phyloP scores from a whole-genome alignment of 2,329 filamentous ascomycete species.

The Beauveria caledonica region DNA sequence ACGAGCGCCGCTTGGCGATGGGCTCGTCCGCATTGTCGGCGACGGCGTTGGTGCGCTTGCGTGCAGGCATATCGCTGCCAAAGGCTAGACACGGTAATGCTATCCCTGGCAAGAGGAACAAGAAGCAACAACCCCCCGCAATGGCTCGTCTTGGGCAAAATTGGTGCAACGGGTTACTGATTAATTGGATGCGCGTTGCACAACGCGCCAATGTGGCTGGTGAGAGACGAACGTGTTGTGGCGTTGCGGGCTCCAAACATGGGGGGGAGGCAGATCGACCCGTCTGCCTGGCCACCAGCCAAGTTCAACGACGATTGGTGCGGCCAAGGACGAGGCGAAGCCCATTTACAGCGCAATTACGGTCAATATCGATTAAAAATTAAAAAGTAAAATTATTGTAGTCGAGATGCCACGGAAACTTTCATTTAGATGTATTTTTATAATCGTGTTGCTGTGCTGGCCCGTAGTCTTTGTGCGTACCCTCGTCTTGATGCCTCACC shows the following conservation, averaged over 20 bases:
- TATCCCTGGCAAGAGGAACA: background rate
- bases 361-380: background rate
- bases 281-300: background rate
- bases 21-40: constrained; percentile 15
- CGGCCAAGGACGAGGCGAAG: too few relatives aligned
- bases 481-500: background rate
- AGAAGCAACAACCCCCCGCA: background rate
- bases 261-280: background rate
- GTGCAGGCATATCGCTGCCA: constrained; percentile 15
- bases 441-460: background rate
- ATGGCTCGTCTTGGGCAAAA: background rate
- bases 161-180: background rate
- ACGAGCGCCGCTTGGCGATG: constrained; percentile 20
- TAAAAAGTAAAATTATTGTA: background rate
- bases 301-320: background rate
- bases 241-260: background rate
- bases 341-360: background rate
- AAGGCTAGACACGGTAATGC: background rate
- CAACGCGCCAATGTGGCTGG: background rate
- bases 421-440: background rate
- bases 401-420: too few relatives aligned
- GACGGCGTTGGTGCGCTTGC: constrained; percentile 15
- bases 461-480: background rate
- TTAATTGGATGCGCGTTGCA: background rate
- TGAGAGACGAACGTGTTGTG: background rate